Evolutionary conservation across 306 rosid species (phyloP).

Genomic region (Erythrophleum fordii): DNA sequence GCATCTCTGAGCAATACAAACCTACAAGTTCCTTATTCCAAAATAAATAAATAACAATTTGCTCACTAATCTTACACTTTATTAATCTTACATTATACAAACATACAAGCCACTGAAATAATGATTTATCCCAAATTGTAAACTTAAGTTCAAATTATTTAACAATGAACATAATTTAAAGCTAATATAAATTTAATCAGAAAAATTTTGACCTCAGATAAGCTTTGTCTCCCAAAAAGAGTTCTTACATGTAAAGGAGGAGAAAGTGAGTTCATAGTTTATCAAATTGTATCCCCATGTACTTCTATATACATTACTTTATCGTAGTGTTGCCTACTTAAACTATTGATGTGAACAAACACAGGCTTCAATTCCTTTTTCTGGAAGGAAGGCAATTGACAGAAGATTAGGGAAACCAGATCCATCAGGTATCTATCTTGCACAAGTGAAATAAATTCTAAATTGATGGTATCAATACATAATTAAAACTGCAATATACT

Average conservation of each 20-base stretch:
- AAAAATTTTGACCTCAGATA: no score
- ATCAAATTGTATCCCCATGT: no score
- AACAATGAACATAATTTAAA: not conserved
- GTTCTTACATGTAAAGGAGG: no score
- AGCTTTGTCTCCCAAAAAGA: no score
- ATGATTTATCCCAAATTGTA: not conserved
- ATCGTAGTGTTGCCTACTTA: not conserved
- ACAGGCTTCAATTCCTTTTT: not conserved
- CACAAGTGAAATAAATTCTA: not conserved
- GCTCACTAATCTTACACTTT: no score
- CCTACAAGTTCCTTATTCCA: not conserved
- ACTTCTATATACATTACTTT: no score
- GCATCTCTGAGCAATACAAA: not conserved
- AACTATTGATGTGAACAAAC: not conserved
- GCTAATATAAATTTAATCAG: not conserved
- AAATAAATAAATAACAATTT: no score
- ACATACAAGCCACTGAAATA: not conserved
- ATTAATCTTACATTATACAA: no score
- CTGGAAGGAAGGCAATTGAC: not conserved
- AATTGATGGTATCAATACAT: not conserved
- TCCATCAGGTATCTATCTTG: not conserved
- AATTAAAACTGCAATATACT: not conserved
- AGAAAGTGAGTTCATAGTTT: no score
- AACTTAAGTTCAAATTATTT: not conserved
- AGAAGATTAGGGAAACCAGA: not conserved